These are phyloP conservation scores for Colletotrichum spinosum DNA, from an alignment of 2,329 filamentous ascomycete species.

Conservation along the genomic window DNA sequence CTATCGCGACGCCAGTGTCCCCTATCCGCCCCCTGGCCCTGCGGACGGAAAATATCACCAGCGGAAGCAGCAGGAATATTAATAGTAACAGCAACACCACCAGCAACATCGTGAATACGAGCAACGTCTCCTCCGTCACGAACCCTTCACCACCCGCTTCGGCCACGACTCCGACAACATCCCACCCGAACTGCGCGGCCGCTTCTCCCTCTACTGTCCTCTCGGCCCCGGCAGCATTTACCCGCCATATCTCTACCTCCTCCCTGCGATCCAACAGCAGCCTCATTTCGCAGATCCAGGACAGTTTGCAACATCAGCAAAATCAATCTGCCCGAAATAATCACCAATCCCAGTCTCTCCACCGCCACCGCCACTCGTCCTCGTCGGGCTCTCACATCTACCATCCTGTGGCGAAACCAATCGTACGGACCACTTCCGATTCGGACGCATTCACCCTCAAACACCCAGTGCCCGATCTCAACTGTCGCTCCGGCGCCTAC, in stretches of 20 bases:
- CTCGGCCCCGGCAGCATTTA: constrained; percentile 30
- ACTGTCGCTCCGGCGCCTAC: constrained; percentile 71
- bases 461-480: constrained; percentile 73
- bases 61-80: not conserved
- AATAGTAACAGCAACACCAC: constrained; percentile 11
- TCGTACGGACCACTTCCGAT: constrained; percentile 60
- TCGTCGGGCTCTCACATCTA: constrained; percentile 18
- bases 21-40: constrained; percentile 26
- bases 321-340: constrained; percentile 21
- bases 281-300: constrained; percentile 40
- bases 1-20: no score
- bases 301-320: constrained; percentile 36
- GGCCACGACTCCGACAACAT: no score
- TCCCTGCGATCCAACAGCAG: constrained; percentile 32
- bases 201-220: constrained; percentile 22
- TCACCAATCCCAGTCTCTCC: constrained; percentile 2
- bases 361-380: constrained; percentile 34
- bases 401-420: constrained; percentile 49
- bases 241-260: constrained; percentile 29
- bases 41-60: constrained; percentile 26
- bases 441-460: constrained; percentile 58
- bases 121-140: constrained; percentile 22
- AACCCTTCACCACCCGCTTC: constrained; percentile 26
- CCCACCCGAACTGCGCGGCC: no score
- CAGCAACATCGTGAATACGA: constrained; percentile 27